Base-by-base conservation (phyloP, 2,329 filamentous ascomycete genomes). In the Calonectria multiphialidica region DNA sequence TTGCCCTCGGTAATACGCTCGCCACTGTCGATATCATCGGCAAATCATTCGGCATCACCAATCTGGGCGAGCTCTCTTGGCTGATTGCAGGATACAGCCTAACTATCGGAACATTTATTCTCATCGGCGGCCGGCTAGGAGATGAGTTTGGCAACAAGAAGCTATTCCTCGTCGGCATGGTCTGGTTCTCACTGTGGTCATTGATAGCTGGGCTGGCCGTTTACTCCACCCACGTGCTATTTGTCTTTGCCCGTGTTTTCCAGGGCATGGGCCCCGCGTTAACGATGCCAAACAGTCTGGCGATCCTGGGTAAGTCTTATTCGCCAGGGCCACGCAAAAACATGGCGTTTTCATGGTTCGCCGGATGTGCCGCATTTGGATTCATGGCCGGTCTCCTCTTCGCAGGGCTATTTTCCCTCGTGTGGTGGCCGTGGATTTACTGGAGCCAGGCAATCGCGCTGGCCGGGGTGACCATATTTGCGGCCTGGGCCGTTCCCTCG, bases 181-280 rank as follows among this genome's bases (percentile, higher is more conserved):
- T 83, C 18, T 92, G 90, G 89, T 89, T 89, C 47, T 83, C 87
- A 1, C 49, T 88, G 6, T 92, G 88, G 86, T 87, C 87, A 2
- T 78, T 90, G 15, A 72, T 88, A 1, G 84, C 84, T 6, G 90
- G 89, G 0, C 67, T 84, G 0, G 79, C 81, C 2, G 78, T 79
- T 50, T 87, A 85, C 68, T 84, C 84, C 6, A 80, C 80, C 65
- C 81, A 80, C 65, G 81, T 84, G 2, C 81, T 89, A 12, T 90
- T 90, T 75, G 84, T 88, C 70, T 82, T 87, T 42, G 84, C 85
- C 18, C 85, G 90, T 6, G 88, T 87, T 0, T 79, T 91, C 2
- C 90, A 92, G 73, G 90, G 90, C 0, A 86, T 92, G 23, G 93
- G 92, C 0, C 90, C 91, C 0, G 91, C 91, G 0, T 84, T 94